Evolutionary conservation across 164 flowering plant species (phyloP), one percentile per base, ranked within the genome.

Genomic region (grape (Vitis vinifera)): DNA sequence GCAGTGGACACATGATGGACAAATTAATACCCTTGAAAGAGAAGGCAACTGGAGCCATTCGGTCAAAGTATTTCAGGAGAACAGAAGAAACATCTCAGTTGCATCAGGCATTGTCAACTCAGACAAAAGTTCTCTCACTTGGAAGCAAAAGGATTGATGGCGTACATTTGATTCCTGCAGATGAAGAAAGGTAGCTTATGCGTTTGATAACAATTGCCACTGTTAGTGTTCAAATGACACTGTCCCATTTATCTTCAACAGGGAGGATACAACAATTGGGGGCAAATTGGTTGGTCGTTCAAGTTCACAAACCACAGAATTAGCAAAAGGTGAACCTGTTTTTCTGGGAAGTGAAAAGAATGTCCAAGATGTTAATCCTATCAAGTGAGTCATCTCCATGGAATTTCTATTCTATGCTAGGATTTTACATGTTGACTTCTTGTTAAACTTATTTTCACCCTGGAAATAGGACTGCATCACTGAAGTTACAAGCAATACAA

Each of bases 251-350:
- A 70, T 48, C 27, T 59, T 62, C 49, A 44, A 67, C 76, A 81
- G 87, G 74, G 74, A 66, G 59, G 79, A 71, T 60, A 58, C 59
- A 64, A 73, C 74, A 73, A 58, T 52, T 66, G 75, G 70, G 73
- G 69, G 71, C 61, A 81, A 65, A 60, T 57, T 76, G 55, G 71
- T 59, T 29, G 71, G 19, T 61, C 61, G 47, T 52, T 65, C 68
- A 60, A 73, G 67, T 10, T 68, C 70, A 52, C 63, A 10, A 62
- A 69, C 58, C 16, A 49, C 30, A 51, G 71, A 77, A 71, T 66
- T 60, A 70, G 47, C 65, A 8, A 69, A 73, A 68, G 73, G 37
- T 10, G 58, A 72, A 47, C 67, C 67, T 74, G 59, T 67, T 65
- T 31, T 61, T 51, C 66, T 51, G 48, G 76, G 51, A 71, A 76